A percentile compares a stretch with the other conserved stretches of the same genome.
Conservation (phyloP, 768 basidiomycete genomes). For the Rhodotorula toruloides region DNA sequence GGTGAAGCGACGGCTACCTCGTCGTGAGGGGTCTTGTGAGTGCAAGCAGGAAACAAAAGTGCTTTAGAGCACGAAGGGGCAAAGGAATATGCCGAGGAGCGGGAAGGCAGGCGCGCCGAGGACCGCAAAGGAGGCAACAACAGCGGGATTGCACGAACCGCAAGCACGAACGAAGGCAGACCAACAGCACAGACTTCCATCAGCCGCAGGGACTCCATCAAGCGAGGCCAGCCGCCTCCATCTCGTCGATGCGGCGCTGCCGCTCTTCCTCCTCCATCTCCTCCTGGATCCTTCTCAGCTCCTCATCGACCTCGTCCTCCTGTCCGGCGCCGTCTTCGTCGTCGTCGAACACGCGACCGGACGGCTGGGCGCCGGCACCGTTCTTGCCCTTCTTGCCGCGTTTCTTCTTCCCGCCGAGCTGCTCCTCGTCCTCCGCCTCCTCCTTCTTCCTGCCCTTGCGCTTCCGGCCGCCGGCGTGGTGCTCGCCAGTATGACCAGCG, state of each 20-base stretch:
- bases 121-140: no score
- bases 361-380: slow-evolving; percentile 1
- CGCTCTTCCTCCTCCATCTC: slow-evolving; percentile 32
- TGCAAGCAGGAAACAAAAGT: no score
- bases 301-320: slow-evolving; percentile 11
- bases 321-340: not conserved
- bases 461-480: not conserved
- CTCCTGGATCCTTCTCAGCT: not conserved
- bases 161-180: no score
- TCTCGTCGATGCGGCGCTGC: slow-evolving; percentile 18
- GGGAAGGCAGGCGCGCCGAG: no score
- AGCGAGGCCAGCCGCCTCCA: slow-evolving; percentile 30
- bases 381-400: slow-evolving; percentile 5
- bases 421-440: not conserved
- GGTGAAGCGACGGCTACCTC: no score
- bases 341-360: slow-evolving; percentile 9
- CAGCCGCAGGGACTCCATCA: no score
- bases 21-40: no score
- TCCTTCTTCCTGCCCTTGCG: slow-evolving; percentile 7
- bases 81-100: no score
- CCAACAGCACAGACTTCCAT: no score
- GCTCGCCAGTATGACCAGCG: not conserved
- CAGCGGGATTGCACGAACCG: no score
- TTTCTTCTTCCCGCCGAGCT: not conserved
- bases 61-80: no score